Evolutionary conservation across 345 rosid species (phyloP), one percentile per base, ranked within the genome.

Genomic region (Populus alba): DNA sequence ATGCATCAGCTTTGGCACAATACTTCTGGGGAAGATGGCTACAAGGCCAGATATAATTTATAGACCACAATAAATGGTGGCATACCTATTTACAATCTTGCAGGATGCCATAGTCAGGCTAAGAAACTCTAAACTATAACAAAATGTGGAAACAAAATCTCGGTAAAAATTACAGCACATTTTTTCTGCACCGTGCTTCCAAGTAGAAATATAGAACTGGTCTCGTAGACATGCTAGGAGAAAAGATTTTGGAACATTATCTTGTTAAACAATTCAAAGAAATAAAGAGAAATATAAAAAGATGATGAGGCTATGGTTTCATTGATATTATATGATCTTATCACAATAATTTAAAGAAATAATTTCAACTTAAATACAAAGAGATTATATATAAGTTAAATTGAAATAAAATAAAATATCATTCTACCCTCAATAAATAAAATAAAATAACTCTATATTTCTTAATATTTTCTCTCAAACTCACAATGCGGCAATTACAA

Each of bases 41-140:
- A 7, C 67, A 37, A 22, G 23, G 41, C 16, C 31, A 5, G 22
- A 72, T n/a, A 53, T 53, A 53, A 20, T 53, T 31, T 51, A 29
- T 2, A 20, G 6, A 41, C 35, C 53, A 27, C 33, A 27, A 23
- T 29, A 25, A 8, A 43, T 71, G 69, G 33, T 67, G 71, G 37
- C 78, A 57, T 59, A 47, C 73, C 73, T 75, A 79, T 80, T 75
- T 78, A 80, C 84, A 79, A 38, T 62, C 0, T 61, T 83, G 66
- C 57, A 65, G 17, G 37, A 70, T 41, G 31, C 70, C n/a, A 27
- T 39, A 75, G 68, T 65, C 47, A 20, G 18, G 31, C 0, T 5
- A 31, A 11, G 59, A 33, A 79, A 45, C 69, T 73, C 78, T 77
- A 59, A 76, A 77, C 78, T 70, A 55, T 66, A 76, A 61, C 27